Base-by-base conservation (phyloP, 2,329 filamentous ascomycete species). In the Plectosphaerella sp. region DNA sequence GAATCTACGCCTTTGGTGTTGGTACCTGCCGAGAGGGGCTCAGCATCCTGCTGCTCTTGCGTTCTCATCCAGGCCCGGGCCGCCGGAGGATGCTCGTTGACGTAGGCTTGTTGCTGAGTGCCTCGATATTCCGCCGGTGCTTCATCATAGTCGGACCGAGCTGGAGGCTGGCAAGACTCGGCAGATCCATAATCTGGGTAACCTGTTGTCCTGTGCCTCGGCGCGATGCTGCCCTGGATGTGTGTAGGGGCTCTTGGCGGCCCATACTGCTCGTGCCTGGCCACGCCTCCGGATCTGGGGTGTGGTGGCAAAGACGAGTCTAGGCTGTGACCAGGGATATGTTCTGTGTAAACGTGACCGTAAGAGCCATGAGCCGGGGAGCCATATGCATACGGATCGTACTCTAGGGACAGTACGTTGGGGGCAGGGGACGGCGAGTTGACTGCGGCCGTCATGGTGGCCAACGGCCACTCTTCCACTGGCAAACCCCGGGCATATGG, bases 321-420 rank as follows among this genome's bases (percentile, higher is more conserved):
- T n/a, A 50, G 36, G 25, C 24, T n/a, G 20, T 41, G 47, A 10
- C 35, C 36, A 7, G 22, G 11, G 16, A 24, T 5, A 20, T 22
- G 47, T 6, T 69, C 59, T 25, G 68, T 62, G 61, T 80, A 82
- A 52, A 74, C 74, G 59, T 75, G 72, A 54, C 65, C 69, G 58
- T 79, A 81, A 3, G 74, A 57, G 18, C 66, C 56, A 51, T 71
- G 62, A 55, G 76, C 62, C 49, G 66, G 62, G 24, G 69, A 59
- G 36, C 75, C 71, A 59, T 79, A 81, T 52, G 70, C 68, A 60
- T 80, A 83, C 28, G 72, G 64, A 58, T 78, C 75, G 61, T 81
- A 83, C 45, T 79, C 78, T 36, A 73, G 63, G 35, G 76, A 69
- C 52, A 80, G 63, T 28, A 78, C 69, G 58, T 71, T 75, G 50